phyloP scores from a whole-genome alignment of 2,329 filamentous ascomycete genomes.

The Aspergillus fructus region DNA sequence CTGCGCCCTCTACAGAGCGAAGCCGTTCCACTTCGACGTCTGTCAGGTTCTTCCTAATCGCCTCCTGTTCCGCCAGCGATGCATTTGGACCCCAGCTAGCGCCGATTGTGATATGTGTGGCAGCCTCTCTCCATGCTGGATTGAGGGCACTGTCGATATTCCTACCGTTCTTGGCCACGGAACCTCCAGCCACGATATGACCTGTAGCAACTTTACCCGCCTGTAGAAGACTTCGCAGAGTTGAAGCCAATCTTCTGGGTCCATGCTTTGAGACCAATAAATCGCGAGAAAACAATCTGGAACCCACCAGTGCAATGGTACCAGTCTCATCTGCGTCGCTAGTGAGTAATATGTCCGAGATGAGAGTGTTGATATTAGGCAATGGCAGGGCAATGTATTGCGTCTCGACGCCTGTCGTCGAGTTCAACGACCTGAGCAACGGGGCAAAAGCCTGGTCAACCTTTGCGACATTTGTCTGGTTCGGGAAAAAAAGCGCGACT shows the following conservation, averaged over 20 bases:
- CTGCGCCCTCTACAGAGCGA: constrained; percentile 17
- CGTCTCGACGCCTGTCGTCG: constrained; percentile 14
- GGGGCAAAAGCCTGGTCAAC: constrained; percentile 21
- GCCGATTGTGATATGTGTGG: constrained; percentile 15
- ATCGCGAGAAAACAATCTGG: constrained; percentile 33
- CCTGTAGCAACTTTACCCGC: constrained; percentile 24
- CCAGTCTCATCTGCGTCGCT: constrained; percentile 26
- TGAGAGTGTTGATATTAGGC: constrained; percentile 20
- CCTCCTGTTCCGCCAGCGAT: constrained; percentile 3
- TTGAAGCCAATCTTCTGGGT: constrained; percentile 34
- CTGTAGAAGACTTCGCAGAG: constrained; percentile 26
- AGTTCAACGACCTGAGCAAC: constrained; percentile 18
- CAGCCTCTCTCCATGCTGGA: constrained; percentile 20
- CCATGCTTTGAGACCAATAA: constrained; percentile 29
- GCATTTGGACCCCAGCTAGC: constrained; percentile 14
- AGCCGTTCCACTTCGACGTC: constrained; percentile 20
- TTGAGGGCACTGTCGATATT: constrained; percentile 17
- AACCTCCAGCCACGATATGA: constrained; percentile 35
- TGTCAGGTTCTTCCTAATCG: constrained; percentile 15
- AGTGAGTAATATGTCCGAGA: constrained; percentile 19
- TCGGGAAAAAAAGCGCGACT: constrained; percentile 22
- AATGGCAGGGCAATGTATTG: constrained; percentile 19
- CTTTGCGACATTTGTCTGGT: constrained; percentile 21
- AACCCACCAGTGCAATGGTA: constrained; percentile 24
- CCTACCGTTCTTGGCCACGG: constrained; percentile 29